Percentiles rank a stretch among this genome's conserved stretches.
These are phyloP conservation scores for Amanita exitialis DNA, from an alignment of 768 basidiomycete genomes.

Conservation along the genomic window DNA sequence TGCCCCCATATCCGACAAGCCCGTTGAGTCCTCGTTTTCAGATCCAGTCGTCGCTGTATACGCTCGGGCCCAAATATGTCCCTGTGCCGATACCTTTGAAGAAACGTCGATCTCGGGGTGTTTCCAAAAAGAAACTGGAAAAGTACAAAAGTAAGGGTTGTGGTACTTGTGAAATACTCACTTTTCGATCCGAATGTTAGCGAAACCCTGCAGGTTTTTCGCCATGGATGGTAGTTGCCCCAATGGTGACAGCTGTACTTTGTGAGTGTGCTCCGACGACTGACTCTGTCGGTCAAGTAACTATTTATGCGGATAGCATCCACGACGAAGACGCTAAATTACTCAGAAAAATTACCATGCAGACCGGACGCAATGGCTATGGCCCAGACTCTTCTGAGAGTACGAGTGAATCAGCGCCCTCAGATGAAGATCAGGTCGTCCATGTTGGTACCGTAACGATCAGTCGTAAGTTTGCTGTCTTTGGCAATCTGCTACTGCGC, in stretches of 20 bases:
- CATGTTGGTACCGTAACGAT: constrained; percentile 11
- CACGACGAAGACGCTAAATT: constrained; percentile 19
- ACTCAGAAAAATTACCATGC: constrained; percentile 1
- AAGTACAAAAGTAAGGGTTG: constrained; percentile 21
- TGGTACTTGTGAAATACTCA: not conserved
- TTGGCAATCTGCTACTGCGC: not conserved
- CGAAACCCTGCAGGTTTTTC: constrained; percentile 41
- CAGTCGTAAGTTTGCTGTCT: not conserved
- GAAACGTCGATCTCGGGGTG: not conserved
- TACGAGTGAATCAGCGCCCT: constrained; percentile 11
- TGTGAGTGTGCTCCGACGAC: constrained; percentile 23
- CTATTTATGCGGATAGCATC: constrained; percentile 19
- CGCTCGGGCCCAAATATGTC: not conserved
- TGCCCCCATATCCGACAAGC: constrained; percentile 12
- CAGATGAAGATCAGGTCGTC: constrained; percentile 31
- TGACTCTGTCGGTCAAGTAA: not conserved
- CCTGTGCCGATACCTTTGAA: not conserved
- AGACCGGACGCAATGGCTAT: not conserved
- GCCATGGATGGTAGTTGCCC: constrained; percentile 26
- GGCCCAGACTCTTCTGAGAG: not conserved
- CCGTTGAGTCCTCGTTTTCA: constrained; percentile 9
- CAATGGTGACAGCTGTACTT: constrained; percentile 37
- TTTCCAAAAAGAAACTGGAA: constrained; percentile 5
- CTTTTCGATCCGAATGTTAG: constrained; percentile 14
- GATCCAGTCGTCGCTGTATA: constrained; percentile 6